These are phyloP conservation scores for Aspergillus persii DNA, from an alignment of 2,329 filamentous ascomycete genomes.

Conservation along the genomic window DNA sequence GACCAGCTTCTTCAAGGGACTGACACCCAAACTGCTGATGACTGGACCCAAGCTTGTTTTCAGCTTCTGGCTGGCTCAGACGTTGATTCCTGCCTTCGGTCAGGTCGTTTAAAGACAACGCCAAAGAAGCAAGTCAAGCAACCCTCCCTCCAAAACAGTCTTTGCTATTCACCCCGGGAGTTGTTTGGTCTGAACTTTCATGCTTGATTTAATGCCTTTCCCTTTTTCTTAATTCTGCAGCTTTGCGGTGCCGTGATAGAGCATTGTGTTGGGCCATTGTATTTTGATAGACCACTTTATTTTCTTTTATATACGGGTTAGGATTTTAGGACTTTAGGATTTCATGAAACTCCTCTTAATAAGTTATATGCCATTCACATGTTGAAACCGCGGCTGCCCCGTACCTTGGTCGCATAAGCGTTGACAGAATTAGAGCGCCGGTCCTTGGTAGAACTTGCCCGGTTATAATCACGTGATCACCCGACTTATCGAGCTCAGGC, in stretches of 20 bases:
- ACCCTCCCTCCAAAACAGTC: neutral
- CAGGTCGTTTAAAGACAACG: conserved; percentile 54
- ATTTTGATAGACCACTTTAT: conserved; percentile 7
- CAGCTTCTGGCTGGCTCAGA: conserved; percentile 99
- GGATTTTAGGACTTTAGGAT: conserved; percentile 5
- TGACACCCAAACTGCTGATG: conserved; percentile 97
- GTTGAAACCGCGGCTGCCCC: neutral
- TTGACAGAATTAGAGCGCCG: too few species aligned
- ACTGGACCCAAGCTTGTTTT: conserved; percentile 98
- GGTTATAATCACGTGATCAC: neutral
- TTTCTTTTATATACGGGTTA: conserved; percentile 4
- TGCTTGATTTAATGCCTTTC: conserved; percentile 11
- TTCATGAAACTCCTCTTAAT: conserved; percentile 21
- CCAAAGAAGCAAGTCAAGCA: neutral
- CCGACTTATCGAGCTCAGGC: neutral
- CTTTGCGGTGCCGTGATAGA: conserved; percentile 18
- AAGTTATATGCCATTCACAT: neutral
- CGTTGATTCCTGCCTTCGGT: conserved; percentile 89
- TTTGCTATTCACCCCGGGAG: conserved; percentile 2
- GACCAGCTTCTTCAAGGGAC: conserved; percentile 91
- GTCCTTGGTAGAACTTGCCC: too few species aligned
- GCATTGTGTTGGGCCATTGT: conserved; percentile 17
- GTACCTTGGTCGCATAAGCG: neutral
- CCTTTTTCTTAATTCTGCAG: conserved; percentile 6
- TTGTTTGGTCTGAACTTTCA: conserved; percentile 2